Evolutionary conservation across 2,329 filamentous ascomycete genomes (phyloP).

Genomic region (Pseudofabraea citricarpa): DNA sequence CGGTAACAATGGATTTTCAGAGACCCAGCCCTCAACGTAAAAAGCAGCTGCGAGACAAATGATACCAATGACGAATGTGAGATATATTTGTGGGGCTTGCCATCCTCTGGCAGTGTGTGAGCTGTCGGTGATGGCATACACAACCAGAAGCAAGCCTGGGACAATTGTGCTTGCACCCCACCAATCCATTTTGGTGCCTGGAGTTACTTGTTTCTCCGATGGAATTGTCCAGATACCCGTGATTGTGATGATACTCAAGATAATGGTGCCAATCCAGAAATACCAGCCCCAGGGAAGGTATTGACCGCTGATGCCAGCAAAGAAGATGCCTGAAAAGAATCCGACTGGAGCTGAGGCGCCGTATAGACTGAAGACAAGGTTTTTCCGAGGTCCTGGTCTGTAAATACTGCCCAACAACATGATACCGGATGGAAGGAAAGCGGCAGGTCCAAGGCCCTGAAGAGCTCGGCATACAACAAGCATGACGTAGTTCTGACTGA

Average conservation of each 20-base stretch:
- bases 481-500: slow-evolving; percentile 61
- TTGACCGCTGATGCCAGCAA: slow-evolving; percentile 54
- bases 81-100: slow-evolving; percentile 63
- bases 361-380: slow-evolving; percentile 51
- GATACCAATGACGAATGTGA: slow-evolving; percentile 57
- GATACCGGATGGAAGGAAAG: slow-evolving; percentile 62
- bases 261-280: slow-evolving; percentile 56
- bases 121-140: slow-evolving; percentile 69
- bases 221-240: slow-evolving; percentile 41
- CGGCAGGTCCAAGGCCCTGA: slow-evolving; percentile 66
- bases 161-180: slow-evolving; percentile 54
- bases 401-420: slow-evolving; percentile 58
- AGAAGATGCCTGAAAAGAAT: slow-evolving; percentile 55
- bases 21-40: slow-evolving; percentile 70
- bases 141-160: slow-evolving; percentile 59
- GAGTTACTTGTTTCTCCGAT: slow-evolving; percentile 60
- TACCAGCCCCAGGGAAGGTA: slow-evolving; percentile 56
- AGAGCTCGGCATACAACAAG: slow-evolving; percentile 66
- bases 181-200: slow-evolving; percentile 62
- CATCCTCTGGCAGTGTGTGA: slow-evolving; percentile 63
- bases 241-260: slow-evolving; percentile 37
- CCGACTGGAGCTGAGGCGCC: slow-evolving; percentile 45
- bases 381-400: slow-evolving; percentile 61
- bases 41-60: slow-evolving; percentile 53
- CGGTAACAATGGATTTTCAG: slow-evolving; percentile 62